Evolutionary conservation across 352 stramenopile species (phyloP), one percentile per base, ranked within the genome.

Genomic region (Phytophthora brassicae): DNA sequence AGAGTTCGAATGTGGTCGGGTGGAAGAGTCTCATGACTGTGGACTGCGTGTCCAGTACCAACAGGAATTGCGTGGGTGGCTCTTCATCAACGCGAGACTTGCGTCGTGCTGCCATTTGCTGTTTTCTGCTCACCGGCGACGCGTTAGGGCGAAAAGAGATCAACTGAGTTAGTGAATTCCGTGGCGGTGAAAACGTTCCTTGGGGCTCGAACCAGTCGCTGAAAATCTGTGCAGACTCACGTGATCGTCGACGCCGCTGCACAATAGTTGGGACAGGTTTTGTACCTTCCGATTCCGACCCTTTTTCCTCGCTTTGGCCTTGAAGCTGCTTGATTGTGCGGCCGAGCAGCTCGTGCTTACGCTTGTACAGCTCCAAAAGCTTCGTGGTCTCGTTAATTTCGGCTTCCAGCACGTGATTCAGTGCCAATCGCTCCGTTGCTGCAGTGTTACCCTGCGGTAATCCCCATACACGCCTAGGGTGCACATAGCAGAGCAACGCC

Each of bases 131-230:
- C n/a, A 53, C 19, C 0, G 47, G 57, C 12, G 60, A 66, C 1
- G 49, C 23, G 23, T 69, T 61, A 0, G 67, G 41, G n/a, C 47
- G 51, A 24, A 75, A 69, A 2, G 67, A 70, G 33, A 75, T 39
- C 24, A 72, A 49, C n/a, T 59, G 51, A 22, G 56, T 51, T 13
- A 64, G 28, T 7, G 36, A 49, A 29, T 64, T 64, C 28, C 17
- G 28, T 16, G 28, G 13, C 17, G 31, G 29, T 19, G 12, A 28
- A 14, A 61, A 68, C 19, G 52, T 26, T 4, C 43, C 24, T n/a
- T 50, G 50, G 19, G 44, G 56, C 16, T 50, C 45, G 39, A 74
- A 70, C 66, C 66, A 71, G 47, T 71, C 66, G 28, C 42, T 68
- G 53, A 74, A 68, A 22, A 71, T 3, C 26, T 68, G 64, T 20